These are phyloP conservation scores for Kwoniella botswanensis DNA, from an alignment of 768 basidiomycete genomes.

Conservation along the genomic window DNA sequence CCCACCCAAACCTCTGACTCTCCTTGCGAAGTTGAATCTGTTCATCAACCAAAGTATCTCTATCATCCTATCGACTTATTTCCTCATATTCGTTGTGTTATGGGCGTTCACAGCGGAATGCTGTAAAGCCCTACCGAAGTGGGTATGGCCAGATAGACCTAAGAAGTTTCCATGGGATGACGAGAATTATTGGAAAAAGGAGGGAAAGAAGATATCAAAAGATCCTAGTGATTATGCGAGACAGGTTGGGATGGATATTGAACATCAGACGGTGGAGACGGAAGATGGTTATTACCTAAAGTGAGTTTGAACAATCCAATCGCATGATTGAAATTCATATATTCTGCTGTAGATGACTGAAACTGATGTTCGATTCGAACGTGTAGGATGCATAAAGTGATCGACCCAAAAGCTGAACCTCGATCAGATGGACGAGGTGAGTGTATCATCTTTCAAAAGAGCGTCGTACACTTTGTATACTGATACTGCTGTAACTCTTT, in stretches of 20 bases:
- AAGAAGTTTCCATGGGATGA: slow-evolving; percentile 60
- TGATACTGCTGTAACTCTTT: background rate
- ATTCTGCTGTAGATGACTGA: no score
- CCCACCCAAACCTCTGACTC: slow-evolving; percentile 43
- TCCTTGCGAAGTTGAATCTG: slow-evolving; percentile 50
- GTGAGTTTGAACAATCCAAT: slow-evolving; percentile 42
- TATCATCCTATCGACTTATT: slow-evolving; percentile 59
- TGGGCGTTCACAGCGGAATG: slow-evolving; percentile 59
- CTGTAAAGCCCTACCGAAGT: slow-evolving; percentile 37
- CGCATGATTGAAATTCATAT: no score
- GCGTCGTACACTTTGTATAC: background rate
- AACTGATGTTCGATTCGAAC: background rate
- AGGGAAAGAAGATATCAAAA: slow-evolving; percentile 59
- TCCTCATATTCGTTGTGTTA: slow-evolving; percentile 60
- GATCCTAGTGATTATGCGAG: slow-evolving; percentile 63
- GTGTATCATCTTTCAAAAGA: background rate
- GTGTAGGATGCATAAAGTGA: slow-evolving; percentile 56
- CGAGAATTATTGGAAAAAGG: slow-evolving; percentile 56
- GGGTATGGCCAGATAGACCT: slow-evolving; percentile 39
- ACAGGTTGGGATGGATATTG: slow-evolving; percentile 61
- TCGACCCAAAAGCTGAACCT: slow-evolving; percentile 56
- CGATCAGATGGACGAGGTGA: slow-evolving; percentile 52
- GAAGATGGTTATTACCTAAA: slow-evolving; percentile 62
- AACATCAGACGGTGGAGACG: slow-evolving; percentile 61
- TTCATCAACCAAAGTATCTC: slow-evolving; percentile 58